Evolutionary conservation across 1,284 basidiomycete species (phyloP).

Genomic region (Cutaneotrichosporon sp.): DNA sequence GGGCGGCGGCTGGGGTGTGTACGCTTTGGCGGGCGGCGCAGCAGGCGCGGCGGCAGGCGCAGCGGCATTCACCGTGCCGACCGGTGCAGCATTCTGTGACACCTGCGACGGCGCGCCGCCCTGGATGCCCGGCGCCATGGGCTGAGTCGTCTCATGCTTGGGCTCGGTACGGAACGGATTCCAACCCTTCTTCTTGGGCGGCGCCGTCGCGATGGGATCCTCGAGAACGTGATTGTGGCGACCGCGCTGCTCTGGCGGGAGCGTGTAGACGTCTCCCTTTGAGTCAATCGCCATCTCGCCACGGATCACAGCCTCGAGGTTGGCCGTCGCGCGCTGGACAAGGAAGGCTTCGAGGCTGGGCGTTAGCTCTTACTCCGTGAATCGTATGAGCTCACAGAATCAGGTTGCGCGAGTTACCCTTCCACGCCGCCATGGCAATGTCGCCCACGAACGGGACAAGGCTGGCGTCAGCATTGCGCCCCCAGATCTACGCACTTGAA

Average conservation of each 20-base stretch:
- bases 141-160: too few relatives aligned
- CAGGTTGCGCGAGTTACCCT: conserved; percentile 87
- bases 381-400: conserved; percentile 42
- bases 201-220: background rate
- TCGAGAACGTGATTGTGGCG: background rate
- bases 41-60: too few relatives aligned
- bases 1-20: too few relatives aligned
- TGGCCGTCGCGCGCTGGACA: conserved; percentile 39
- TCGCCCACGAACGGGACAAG: conserved; percentile 75
- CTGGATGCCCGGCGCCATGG: too few relatives aligned
- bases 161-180: background rate
- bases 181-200: background rate
- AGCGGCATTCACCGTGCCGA: too few relatives aligned
- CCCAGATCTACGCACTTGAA: background rate
- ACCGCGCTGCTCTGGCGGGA: background rate
- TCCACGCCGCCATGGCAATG: conserved; percentile 66
- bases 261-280: background rate
- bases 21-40: too few relatives aligned
- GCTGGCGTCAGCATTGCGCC: conserved; percentile 8
- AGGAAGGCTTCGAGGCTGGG: conserved; percentile 45
- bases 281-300: background rate
- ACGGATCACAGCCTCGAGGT: conserved; percentile 17
- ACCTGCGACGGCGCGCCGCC: too few relatives aligned
- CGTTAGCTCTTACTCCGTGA: background rate
- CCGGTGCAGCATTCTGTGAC: too few relatives aligned